phyloP scores from a whole-genome alignment of 441 rosid genomes.

The Populus hybrid region DNA sequence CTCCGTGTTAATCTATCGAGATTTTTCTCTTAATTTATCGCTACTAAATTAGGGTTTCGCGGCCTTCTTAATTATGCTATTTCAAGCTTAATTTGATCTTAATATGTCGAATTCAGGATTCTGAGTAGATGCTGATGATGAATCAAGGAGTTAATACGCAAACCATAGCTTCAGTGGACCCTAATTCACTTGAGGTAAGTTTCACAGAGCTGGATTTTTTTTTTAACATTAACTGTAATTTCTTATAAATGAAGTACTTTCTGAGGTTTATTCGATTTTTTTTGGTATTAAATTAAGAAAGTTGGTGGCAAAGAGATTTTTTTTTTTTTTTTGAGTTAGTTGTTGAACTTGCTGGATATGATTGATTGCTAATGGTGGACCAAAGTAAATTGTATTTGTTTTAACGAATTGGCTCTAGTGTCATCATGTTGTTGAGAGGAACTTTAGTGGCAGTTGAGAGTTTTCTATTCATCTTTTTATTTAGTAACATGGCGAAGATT shows the following conservation, averaged over 20 bases:
- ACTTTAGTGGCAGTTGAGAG: not conserved
- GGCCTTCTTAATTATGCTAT: not conserved
- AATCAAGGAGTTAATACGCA: conserved; percentile 73
- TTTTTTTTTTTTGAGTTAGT: not conserved
- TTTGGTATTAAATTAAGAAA: not conserved
- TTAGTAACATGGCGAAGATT: not conserved
- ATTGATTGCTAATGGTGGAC: not conserved
- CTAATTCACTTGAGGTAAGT: conserved; percentile 65
- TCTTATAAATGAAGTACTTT: not conserved
- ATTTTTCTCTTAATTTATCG: not conserved
- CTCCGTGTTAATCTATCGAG: not conserved
- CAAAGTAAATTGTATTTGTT: not conserved
- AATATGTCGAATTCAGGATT: conserved; percentile 28
- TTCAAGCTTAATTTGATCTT: not conserved
- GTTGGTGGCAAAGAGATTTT: not conserved
- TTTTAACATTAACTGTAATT: not conserved
- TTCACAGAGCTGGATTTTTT: not conserved
- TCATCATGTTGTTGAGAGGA: not conserved
- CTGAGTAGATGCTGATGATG: conserved; percentile 61
- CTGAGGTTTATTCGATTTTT: not conserved
- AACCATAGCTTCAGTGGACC: conserved; percentile 51
- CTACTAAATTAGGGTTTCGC: conserved; percentile 35
- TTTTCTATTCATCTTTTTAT: not conserved
- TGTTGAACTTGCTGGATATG: not conserved
- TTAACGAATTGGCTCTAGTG: not conserved